Base-by-base conservation (phyloP, 2,329 filamentous ascomycete species). In the Magnaporthales sp. region DNA sequence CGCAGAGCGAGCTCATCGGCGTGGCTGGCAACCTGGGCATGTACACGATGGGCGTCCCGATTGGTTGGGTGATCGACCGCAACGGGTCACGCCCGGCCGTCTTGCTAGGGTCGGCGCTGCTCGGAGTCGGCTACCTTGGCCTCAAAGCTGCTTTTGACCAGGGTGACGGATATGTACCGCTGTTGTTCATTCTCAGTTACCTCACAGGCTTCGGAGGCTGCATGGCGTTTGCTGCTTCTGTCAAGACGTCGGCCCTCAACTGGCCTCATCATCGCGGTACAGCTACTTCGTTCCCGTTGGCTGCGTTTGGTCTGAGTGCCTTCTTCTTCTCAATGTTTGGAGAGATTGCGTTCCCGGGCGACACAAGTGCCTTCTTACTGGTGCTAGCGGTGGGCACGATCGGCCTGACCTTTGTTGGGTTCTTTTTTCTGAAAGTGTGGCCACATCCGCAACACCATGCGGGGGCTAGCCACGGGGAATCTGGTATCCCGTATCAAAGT, bases 321-420 rank as follows among this genome's bases (percentile, higher is more conserved):
- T 95, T 99, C 79, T 96, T 98, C 81, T 99, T 97, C 79, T 94
- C 95, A 0, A 83, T 89, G 2, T 78, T 96, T 38, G 91, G 92
- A 26, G 86, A 87, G 22, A 74, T 96, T 62, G 80, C 92, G 56
- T 93, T 97, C 74, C 91, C 92, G 2, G 92, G 92, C 54, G 88
- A 96, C 72, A 95, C 93, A 0, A 89, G 90, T 66, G 85, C 86
- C 54, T 93, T 97, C 72, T 83, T 99, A 67, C 81, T 94, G 70
- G 80, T 98, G 30, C 82, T 99, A 56, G 88, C 93, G 3, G 82
- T 87, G 69, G 93, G 93, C 19, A 97, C 94, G 1, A 91, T 89
- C 68, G 78, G 84, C 63, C 83, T 98, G 72, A 89, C 90, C 4
- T 84, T 96, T 66, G 75, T 88, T 27, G 90, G 92, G 26, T 91